Evolutionary conservation across 345 rosid species (phyloP).

Genomic region (Barbarea vulgaris): DNA sequence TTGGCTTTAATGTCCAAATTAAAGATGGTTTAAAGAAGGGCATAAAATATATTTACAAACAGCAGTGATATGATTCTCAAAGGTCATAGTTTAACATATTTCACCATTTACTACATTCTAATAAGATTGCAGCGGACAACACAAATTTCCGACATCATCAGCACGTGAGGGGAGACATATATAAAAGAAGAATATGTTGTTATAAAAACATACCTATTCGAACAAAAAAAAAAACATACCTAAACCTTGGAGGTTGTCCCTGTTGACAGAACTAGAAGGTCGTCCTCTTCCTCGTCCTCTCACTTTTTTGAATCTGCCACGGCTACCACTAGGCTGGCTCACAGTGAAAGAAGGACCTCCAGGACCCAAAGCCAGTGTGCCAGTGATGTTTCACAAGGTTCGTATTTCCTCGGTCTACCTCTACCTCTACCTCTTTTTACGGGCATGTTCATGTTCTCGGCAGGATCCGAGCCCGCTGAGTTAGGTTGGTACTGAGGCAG

Average conservation of each 20-base stretch:
- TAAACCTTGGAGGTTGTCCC: constrained; percentile 62
- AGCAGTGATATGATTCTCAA: background rate
- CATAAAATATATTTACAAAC: background rate
- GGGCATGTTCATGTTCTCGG: constrained; percentile 48
- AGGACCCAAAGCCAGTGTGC: constrained; percentile 68
- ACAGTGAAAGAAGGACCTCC: constrained; percentile 44
- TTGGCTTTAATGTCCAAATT: background rate
- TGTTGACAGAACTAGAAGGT: constrained; percentile 59
- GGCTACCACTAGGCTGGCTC: constrained; percentile 45
- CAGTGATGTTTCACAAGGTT: constrained; percentile 56
- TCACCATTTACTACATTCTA: constrained; percentile 34
- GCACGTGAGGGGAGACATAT: constrained; percentile 26
- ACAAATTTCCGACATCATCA: constrained; percentile 9
- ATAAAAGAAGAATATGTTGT: background rate
- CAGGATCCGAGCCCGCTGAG: constrained; percentile 2
- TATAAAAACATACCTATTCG: constrained; percentile 47
- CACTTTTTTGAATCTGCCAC: constrained; percentile 52
- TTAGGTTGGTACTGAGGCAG: constrained; percentile 23
- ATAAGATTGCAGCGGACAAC: constrained; percentile 30
- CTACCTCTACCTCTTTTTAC: constrained; percentile 59
- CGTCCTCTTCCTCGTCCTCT: constrained; percentile 42
- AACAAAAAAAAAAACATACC: no score
- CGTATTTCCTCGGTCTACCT: constrained; percentile 88
- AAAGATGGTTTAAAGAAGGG: constrained; percentile 12
- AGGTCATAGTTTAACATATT: constrained; percentile 23